Conservation (phyloP, 139 green algal genomes). For the Chlorella sorokiniana region DNA sequence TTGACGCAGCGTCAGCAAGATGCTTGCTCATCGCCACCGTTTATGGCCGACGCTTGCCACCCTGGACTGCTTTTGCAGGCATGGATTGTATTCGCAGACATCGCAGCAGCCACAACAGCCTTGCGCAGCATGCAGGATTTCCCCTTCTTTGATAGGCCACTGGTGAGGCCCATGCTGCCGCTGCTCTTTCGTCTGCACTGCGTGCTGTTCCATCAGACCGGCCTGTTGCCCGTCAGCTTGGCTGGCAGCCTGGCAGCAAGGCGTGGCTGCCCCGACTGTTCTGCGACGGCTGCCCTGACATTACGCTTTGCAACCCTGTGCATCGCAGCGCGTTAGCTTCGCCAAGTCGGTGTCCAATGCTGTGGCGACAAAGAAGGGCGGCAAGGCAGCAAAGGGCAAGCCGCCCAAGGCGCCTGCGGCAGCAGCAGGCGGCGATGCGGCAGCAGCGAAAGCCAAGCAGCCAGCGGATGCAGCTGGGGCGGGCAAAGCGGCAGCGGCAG, state of each 20-base stretch:
- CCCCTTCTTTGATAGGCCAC: conserved; percentile 97
- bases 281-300: neutral
- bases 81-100: conserved; percentile 95
- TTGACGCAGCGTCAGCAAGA: neutral
- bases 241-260: neutral
- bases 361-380: neutral
- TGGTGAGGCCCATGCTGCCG: conserved; percentile 47
- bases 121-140: conserved; percentile 96
- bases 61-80: conserved; percentile 60
- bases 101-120: conserved; percentile 84
- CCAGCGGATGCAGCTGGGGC: neutral
- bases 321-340: conserved; percentile 17
- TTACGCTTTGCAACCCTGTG: too few species aligned
- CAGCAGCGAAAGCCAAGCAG: conserved; percentile 9
- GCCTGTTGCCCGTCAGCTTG: neutral
- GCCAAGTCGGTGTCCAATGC: conserved; percentile 2
- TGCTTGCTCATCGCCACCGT: neutral
- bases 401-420: conserved; percentile 16
- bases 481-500: neutral
- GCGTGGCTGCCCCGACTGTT: neutral
- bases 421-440: conserved; percentile 6
- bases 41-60: too few species aligned
- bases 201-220: neutral
- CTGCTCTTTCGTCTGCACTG: neutral
- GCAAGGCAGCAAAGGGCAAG: conserved; percentile 28